These are phyloP conservation scores for Backusella mclennaniae DNA, from an alignment of 192 early-diverging fungal genomes.

Conservation along the genomic window DNA sequence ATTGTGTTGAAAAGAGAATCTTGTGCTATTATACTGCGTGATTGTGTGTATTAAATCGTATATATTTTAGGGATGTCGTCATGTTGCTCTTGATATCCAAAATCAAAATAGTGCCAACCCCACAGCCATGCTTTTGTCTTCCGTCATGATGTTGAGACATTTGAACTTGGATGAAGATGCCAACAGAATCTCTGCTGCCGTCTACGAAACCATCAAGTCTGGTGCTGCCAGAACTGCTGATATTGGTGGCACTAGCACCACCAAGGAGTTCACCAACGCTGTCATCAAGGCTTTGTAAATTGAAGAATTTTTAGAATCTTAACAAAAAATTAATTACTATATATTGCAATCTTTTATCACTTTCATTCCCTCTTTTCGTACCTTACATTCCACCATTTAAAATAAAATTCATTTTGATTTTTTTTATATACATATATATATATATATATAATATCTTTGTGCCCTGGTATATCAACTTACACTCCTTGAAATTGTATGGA, in stretches of 20 bases:
- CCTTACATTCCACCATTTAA: background rate
- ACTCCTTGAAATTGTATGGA: background rate
- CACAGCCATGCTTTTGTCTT: constrained; percentile 89
- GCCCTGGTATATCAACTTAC: background rate
- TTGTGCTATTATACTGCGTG: constrained; percentile 87
- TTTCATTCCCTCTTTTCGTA: background rate
- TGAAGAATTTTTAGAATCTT: background rate
- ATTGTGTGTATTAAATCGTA: constrained; percentile 86
- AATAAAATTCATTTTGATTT: background rate
- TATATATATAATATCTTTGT: background rate
- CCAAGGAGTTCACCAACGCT: constrained; percentile 91
- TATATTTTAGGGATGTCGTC: constrained; percentile 90
- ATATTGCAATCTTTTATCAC: background rate
- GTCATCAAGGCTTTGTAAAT: constrained; percentile 73
- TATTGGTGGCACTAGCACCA: constrained; percentile 81
- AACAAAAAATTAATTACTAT: background rate
- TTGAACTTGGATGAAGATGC: constrained; percentile 88
- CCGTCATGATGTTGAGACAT: constrained; percentile 96
- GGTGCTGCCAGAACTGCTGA: constrained; percentile 79
- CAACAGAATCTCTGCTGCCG: constrained; percentile 85
- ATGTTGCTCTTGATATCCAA: constrained; percentile 96
- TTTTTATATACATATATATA: background rate
- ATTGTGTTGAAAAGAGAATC: constrained; percentile 88
- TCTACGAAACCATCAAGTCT: constrained; percentile 82
- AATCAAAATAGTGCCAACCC: constrained; percentile 96